Evolutionary conservation across 1,284 basidiomycete species (phyloP).

Genomic region (Ceratobasidium sp.): DNA sequence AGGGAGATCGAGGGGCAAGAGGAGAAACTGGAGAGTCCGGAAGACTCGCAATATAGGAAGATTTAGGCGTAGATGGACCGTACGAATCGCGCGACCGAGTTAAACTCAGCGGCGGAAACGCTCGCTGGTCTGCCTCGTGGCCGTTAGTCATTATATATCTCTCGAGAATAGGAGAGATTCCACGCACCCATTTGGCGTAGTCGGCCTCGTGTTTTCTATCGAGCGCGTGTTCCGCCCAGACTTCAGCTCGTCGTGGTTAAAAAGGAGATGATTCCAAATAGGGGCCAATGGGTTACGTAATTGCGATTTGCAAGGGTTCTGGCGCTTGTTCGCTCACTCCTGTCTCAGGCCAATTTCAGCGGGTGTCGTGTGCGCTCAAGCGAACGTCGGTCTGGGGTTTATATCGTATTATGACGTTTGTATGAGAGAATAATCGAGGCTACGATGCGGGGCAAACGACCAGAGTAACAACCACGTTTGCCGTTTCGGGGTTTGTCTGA

Average conservation of each 20-base stretch:
- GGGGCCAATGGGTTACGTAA: conserved; percentile 27
- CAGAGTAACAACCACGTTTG: not conserved
- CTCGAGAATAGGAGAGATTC: not conserved
- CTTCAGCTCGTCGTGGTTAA: conserved; percentile 20
- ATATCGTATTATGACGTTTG: conserved; percentile 2
- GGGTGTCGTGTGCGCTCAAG: not conserved
- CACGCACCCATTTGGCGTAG: conserved; percentile 40
- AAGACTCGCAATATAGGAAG: conserved; percentile 19
- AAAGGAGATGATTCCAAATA: conserved; percentile 25
- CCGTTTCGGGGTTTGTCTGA: not conserved
- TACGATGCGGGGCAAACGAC: not conserved
- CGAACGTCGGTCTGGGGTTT: not conserved
- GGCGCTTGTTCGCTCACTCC: not conserved
- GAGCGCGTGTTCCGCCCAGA: conserved; percentile 22
- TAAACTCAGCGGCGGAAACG: conserved; percentile 13
- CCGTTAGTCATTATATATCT: not conserved
- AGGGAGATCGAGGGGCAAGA: conserved; percentile 11
- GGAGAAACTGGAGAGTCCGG: conserved; percentile 22
- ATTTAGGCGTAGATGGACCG: conserved; percentile 17
- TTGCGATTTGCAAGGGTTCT: conserved; percentile 4
- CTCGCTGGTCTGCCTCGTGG: conserved; percentile 12
- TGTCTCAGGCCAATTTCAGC: not conserved
- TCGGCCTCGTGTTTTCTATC: conserved; percentile 36
- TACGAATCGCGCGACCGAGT: conserved; percentile 21
- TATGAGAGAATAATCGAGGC: no score